phyloP scores from a whole-genome alignment of 2,329 filamentous ascomycete species.

The Myriosclerotinia scirpicola region DNA sequence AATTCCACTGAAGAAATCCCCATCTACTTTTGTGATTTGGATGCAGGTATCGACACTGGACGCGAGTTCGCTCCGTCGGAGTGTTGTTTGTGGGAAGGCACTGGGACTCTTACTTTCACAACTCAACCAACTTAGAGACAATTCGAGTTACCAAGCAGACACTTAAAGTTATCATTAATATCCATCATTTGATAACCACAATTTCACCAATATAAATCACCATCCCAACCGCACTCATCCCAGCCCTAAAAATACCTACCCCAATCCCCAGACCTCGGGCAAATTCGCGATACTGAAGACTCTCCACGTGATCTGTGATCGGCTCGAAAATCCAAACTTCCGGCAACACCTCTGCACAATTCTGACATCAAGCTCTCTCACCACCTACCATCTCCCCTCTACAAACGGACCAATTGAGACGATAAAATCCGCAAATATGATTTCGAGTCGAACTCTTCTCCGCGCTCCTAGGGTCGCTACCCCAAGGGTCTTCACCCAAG shows the following conservation, averaged over 20 bases:
- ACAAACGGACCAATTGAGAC: constrained; percentile 36
- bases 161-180: not conserved
- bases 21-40: not conserved
- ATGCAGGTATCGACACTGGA: not conserved
- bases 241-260: not conserved
- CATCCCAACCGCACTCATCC: not conserved
- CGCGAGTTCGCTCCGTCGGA: not conserved
- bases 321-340: constrained; percentile 25
- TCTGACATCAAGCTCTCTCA: constrained; percentile 19
- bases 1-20: not conserved
- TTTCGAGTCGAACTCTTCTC: constrained; percentile 40
- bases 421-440: constrained; percentile 35
- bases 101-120: not conserved
- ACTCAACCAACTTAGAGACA: not conserved
- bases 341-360: constrained; percentile 19
- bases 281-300: not conserved
- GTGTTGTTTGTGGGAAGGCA: not conserved
- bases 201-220: not conserved
- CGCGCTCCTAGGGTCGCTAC: constrained; percentile 37
- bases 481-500: constrained; percentile 47
- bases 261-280: constrained; percentile 4
- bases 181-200: not conserved
- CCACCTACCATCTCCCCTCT: constrained; percentile 30
- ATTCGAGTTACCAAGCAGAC: not conserved
- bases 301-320: constrained; percentile 6